Percentiles rank a stretch among this genome's conserved stretches.
Conservation (phyloP, 176 grass and related monocot genomes). For the Rhynchospora pubera region DNA sequence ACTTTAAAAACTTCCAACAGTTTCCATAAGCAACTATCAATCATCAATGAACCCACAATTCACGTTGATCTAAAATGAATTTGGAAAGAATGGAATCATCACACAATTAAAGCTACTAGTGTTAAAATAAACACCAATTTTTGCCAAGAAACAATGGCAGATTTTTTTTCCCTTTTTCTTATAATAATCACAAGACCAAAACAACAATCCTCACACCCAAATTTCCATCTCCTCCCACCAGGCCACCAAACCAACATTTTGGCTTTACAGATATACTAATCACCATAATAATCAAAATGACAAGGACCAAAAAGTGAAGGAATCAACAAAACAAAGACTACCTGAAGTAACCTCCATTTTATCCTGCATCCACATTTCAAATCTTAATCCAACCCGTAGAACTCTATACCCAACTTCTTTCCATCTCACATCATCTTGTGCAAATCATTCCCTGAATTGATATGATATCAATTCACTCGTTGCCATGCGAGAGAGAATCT, state of each 20-base stretch:
- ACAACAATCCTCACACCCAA: neutral
- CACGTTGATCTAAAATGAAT: neutral
- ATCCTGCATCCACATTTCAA: neutral
- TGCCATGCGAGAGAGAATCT: conserved; percentile 40
- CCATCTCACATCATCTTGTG: neutral
- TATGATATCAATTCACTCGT: conserved; percentile 38
- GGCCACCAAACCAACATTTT: conserved; percentile 4
- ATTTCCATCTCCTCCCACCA: neutral
- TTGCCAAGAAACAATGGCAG: neutral
- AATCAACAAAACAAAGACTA: conserved; percentile 20
- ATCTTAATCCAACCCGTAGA: conserved; percentile 3
- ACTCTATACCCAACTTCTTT: neutral
- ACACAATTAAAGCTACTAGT: neutral
- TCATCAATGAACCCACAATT: neutral
- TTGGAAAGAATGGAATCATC: neutral
- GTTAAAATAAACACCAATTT: neutral
- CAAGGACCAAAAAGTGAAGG: neutral
- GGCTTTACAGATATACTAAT: conserved; percentile 17
- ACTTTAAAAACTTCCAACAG: neutral
- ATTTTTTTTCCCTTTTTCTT: neutral
- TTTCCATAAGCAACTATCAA: neutral
- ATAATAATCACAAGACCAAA: conserved; percentile 19
- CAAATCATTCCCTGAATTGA: neutral
- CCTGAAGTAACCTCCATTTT: neutral
- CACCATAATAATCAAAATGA: neutral